These are phyloP conservation scores for Phytomonas sp. DNA, from an alignment of 208 protist genomes.

Conservation along the genomic window DNA sequence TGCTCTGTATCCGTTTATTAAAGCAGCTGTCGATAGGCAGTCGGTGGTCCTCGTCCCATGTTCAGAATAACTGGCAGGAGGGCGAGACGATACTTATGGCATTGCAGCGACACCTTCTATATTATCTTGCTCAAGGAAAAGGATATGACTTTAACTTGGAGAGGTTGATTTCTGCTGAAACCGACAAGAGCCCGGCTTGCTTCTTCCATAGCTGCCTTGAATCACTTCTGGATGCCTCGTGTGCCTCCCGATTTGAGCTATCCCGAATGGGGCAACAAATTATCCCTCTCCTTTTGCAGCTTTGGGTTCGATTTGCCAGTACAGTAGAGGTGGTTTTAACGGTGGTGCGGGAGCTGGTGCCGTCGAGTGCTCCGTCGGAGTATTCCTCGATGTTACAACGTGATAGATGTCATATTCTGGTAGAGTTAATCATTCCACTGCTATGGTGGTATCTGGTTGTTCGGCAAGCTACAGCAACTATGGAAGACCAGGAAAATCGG, in stretches of 20 bases:
- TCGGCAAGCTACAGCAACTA: conserved; percentile 7
- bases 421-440: conserved; percentile 24
- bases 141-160: conserved; percentile 7
- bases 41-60: neutral
- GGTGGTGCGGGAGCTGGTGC: neutral
- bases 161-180: conserved; percentile 6
- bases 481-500: neutral
- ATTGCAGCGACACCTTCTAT: conserved; percentile 50
- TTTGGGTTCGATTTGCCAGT: conserved; percentile 37
- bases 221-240: conserved; percentile 17
- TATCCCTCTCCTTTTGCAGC: conserved; percentile 61
- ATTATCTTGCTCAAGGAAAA: conserved; percentile 20
- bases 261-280: conserved; percentile 58
- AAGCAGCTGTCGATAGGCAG: conserved; percentile 12
- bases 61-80: conserved; percentile 35
- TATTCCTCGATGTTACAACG: neutral
- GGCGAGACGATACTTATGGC: conserved; percentile 80
- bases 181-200: neutral
- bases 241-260: conserved; percentile 49
- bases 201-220: neutral
- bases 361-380: neutral
- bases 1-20: conserved; percentile 35
- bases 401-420: conserved; percentile 2
- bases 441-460: conserved; percentile 53
- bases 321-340: neutral